Conservation (phyloP, 148 eudicot species). For the Camellia lanceoleosa region DNA sequence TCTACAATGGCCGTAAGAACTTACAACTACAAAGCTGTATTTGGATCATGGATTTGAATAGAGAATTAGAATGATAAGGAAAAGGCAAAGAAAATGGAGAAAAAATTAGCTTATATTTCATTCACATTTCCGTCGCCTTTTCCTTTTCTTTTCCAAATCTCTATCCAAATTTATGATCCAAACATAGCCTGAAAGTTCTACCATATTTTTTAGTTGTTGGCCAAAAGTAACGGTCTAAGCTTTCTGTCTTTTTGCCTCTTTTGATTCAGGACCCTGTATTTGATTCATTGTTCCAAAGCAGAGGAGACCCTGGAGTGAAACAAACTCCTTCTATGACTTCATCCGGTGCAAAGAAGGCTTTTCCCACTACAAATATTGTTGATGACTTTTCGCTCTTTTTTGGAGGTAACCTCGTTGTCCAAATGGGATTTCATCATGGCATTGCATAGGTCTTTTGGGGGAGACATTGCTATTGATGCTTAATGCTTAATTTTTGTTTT, state of each 20-base stretch:
- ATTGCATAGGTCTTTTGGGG: neutral
- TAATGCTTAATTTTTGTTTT: neutral
- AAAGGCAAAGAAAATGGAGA: no score
- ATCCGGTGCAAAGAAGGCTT: conserved; percentile 31
- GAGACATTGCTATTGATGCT: neutral
- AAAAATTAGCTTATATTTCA: no score
- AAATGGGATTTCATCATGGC: conserved; percentile 2
- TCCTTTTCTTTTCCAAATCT: no score
- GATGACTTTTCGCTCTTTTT: conserved; percentile 59
- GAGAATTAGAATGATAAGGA: no score
- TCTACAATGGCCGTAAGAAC: conserved; percentile 35
- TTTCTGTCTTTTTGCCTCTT: conserved; percentile 5
- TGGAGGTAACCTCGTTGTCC: conserved; percentile 50
- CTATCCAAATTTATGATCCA: no score
- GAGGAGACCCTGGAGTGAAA: conserved; percentile 22
- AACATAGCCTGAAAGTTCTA: neutral
- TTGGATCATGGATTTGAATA: no score
- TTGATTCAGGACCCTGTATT: conserved; percentile 37
- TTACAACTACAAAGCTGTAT: neutral
- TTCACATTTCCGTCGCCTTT: no score
- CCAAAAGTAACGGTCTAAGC: neutral
- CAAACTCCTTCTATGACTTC: conserved; percentile 26
- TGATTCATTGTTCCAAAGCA: conserved; percentile 33
- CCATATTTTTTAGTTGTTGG: conserved; percentile 1
- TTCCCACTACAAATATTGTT: conserved; percentile 26